Conservation (phyloP, 345 rosid genomes). For the Salix koriyanagi region DNA sequence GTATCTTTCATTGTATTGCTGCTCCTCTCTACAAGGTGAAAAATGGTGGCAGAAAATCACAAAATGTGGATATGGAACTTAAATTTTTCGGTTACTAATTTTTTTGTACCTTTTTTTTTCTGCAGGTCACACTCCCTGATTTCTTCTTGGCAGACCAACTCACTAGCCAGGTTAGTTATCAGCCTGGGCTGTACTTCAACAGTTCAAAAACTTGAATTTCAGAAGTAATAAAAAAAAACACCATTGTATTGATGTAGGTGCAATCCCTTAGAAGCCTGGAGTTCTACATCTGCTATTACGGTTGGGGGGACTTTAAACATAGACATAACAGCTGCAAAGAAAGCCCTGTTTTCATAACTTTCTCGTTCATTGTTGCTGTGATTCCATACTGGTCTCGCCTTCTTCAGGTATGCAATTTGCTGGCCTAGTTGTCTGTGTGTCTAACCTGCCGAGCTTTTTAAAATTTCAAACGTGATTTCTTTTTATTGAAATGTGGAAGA, state of each 20-base stretch:
- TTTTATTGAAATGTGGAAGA: neutral
- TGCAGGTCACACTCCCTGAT: slow-evolving; percentile 59
- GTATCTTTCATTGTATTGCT: slow-evolving; percentile 35
- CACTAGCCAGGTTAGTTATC: slow-evolving; percentile 56
- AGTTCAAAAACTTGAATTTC: neutral
- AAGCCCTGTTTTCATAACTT: slow-evolving; percentile 31
- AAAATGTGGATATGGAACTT: neutral
- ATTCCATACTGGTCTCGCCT: slow-evolving; percentile 59
- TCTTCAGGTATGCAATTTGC: slow-evolving; percentile 39
- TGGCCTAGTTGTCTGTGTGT: neutral
- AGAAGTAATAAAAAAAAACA: neutral
- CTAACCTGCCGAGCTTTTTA: neutral
- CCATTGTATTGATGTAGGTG: slow-evolving; percentile 30
- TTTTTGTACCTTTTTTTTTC: neutral
- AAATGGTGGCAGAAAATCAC: neutral
- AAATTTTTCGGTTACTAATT: neutral
- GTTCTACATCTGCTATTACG: slow-evolving; percentile 69
- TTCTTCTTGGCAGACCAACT: slow-evolving; percentile 69
- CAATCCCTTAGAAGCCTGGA: slow-evolving; percentile 71
- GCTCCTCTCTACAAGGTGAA: slow-evolving; percentile 48
- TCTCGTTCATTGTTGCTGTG: slow-evolving; percentile 52
- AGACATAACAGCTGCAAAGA: slow-evolving; percentile 41
- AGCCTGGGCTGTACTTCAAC: neutral
- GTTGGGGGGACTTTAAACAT: slow-evolving; percentile 54
- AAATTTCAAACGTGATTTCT: neutral